Conservation (phyloP, 345 rosid species). For the Populus davidiana region DNA sequence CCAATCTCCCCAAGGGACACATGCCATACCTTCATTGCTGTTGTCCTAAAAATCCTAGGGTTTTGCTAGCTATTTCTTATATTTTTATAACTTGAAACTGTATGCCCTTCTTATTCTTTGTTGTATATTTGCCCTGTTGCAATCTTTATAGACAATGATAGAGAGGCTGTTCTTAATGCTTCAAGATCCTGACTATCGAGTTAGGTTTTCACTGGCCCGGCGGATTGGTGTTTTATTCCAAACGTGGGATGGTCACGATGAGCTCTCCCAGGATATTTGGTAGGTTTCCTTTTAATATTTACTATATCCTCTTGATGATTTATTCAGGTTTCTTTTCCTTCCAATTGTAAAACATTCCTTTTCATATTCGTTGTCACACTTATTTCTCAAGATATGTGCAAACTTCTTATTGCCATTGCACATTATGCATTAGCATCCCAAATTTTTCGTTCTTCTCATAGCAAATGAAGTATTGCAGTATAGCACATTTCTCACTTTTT, state of each 20-base stretch:
- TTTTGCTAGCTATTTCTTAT: conserved; percentile 1
- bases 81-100: not conserved
- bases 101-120: not conserved
- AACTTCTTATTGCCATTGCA: too few relatives aligned
- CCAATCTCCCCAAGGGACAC: not conserved
- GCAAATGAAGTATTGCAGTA: too few relatives aligned
- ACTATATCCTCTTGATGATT: not conserved
- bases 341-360: not conserved
- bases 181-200: conserved; percentile 85
- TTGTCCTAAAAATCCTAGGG: not conserved
- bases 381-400: not conserved
- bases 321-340: not conserved
- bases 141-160: conserved; percentile 62
- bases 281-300: conserved; percentile 30
- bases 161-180: conserved; percentile 64
- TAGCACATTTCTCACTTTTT: too few relatives aligned
- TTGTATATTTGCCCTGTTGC: not conserved
- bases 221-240: conserved; percentile 79
- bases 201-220: conserved; percentile 62
- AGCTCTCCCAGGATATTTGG: conserved; percentile 87
- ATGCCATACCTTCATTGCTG: not conserved
- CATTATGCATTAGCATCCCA: too few relatives aligned
- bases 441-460: too few relatives aligned
- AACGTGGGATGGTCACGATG: conserved; percentile 97
- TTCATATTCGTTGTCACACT: not conserved